phyloP scores from a whole-genome alignment of 371 early-diverging fungal genomes.

The Phascolomyces articulosus region DNA sequence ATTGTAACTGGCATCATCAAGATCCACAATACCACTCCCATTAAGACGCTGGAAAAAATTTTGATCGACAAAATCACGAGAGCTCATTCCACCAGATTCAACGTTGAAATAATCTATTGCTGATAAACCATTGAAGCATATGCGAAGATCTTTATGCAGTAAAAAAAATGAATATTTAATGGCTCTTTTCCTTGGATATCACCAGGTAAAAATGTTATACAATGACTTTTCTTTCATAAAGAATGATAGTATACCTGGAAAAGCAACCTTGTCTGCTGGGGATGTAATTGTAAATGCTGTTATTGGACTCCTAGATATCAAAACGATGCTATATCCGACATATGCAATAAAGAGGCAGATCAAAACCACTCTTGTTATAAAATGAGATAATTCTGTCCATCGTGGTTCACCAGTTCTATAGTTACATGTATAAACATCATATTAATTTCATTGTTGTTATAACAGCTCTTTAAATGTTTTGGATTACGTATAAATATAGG shows the following conservation, averaged over 20 bases:
- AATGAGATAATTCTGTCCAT: background rate
- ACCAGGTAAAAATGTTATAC: too few species aligned
- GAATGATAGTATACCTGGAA: background rate
- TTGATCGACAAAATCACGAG: background rate
- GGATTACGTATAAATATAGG: too few species aligned
- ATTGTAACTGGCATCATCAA: background rate
- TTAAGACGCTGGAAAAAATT: background rate
- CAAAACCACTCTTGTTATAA: background rate
- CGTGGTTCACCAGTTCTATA: constrained; percentile 2
- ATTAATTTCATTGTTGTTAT: too few species aligned
- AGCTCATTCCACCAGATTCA: background rate
- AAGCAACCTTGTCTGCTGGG: background rate
- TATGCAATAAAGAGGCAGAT: background rate
- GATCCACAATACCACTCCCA: background rate
- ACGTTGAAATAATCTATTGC: background rate
- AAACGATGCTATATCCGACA: background rate
- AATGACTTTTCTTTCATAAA: too few species aligned
- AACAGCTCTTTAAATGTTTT: too few species aligned
- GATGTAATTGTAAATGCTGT: background rate
- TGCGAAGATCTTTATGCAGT: constrained; percentile 26
- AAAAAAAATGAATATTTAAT: too few species aligned
- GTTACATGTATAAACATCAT: background rate
- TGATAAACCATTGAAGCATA: constrained; percentile 26
- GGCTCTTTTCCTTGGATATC: too few species aligned
- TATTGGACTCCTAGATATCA: background rate